Percentiles rank a stretch among this genome's conserved stretches.
These are phyloP conservation scores for Pezizomycotina sp. DNA, from an alignment of 2,329 filamentous ascomycete species.

Conservation along the genomic window DNA sequence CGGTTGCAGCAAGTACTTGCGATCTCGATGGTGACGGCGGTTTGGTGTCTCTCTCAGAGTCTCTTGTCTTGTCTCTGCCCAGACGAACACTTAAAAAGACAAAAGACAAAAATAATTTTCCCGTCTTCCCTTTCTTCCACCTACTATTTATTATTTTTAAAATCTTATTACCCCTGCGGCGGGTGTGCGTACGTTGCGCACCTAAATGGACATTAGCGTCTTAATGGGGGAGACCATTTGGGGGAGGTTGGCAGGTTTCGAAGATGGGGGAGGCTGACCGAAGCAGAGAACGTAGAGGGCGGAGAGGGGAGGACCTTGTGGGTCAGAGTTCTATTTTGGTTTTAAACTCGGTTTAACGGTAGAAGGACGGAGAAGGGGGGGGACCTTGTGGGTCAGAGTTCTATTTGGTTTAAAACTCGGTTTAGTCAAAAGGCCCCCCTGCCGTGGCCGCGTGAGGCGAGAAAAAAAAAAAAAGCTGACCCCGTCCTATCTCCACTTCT, in stretches of 20 bases:
- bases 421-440: too few species aligned
- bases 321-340: too few species aligned
- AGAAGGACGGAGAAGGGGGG: neutral
- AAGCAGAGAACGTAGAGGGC: neutral
- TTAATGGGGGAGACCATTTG: neutral
- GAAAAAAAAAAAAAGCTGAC: too few species aligned
- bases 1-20: too few species aligned
- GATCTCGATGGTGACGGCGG: too few species aligned
- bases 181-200: neutral
- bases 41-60: too few species aligned
- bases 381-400: neutral
- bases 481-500: too few species aligned
- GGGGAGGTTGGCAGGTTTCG: neutral
- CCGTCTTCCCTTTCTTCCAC: slow-evolving; percentile 22
- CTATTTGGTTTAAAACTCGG: too few species aligned
- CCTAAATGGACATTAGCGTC: neutral
- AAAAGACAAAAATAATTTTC: slow-evolving; percentile 1
- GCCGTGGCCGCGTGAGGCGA: too few species aligned
- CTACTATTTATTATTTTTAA: slow-evolving; percentile 13
- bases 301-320: neutral
- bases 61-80: too few species aligned
- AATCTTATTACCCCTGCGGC: neutral
- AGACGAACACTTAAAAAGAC: too few species aligned
- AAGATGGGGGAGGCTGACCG: neutral
- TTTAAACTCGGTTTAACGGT: too few species aligned